Evolutionary conservation across 106 monocot genomes (phyloP).

Genomic region (Dioscorea alata): DNA sequence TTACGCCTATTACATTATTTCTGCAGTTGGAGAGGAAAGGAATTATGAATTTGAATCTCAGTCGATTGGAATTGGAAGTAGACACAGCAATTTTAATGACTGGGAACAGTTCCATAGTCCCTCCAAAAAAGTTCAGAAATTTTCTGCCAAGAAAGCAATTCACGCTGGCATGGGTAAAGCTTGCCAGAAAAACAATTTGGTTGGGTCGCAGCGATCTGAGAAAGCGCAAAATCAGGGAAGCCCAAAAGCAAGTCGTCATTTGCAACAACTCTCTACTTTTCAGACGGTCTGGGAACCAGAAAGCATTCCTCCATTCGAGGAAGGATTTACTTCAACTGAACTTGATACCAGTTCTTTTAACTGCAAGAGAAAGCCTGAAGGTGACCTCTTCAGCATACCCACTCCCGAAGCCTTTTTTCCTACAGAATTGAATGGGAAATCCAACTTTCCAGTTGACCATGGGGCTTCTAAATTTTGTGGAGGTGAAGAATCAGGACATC

Average conservation of each 20-base stretch:
- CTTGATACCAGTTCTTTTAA: conserved; percentile 1
- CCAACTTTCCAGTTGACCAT: neutral
- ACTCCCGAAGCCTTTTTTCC: conserved; percentile 2
- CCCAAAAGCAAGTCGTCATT: conserved; percentile 10
- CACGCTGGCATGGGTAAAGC: conserved; percentile 4
- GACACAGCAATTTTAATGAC: conserved; percentile 8
- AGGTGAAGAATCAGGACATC: conserved; percentile 10
- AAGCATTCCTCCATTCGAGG: conserved; percentile 12
- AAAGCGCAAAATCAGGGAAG: conserved; percentile 7
- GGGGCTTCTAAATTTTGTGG: conserved; percentile 6
- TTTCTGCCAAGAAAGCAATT: conserved; percentile 8
- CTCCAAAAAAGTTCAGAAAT: conserved; percentile 9
- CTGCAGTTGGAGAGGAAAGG: conserved; percentile 20
- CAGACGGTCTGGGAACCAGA: conserved; percentile 4
- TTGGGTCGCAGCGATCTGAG: conserved; percentile 1
- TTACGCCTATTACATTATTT: neutral
- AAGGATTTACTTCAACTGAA: conserved; percentile 7
- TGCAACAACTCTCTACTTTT: neutral
- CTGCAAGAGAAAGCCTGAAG: conserved; percentile 14
- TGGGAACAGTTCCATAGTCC: conserved; percentile 5
- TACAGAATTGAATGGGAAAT: conserved; percentile 5
- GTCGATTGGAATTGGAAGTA: neutral
- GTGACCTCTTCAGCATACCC: conserved; percentile 17
- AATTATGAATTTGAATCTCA: conserved; percentile 8
- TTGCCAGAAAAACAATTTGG: neutral